Evolutionary conservation across 306 rosid species (phyloP), one percentile per base, ranked within the genome.

Genomic region (Medicago arabica): DNA sequence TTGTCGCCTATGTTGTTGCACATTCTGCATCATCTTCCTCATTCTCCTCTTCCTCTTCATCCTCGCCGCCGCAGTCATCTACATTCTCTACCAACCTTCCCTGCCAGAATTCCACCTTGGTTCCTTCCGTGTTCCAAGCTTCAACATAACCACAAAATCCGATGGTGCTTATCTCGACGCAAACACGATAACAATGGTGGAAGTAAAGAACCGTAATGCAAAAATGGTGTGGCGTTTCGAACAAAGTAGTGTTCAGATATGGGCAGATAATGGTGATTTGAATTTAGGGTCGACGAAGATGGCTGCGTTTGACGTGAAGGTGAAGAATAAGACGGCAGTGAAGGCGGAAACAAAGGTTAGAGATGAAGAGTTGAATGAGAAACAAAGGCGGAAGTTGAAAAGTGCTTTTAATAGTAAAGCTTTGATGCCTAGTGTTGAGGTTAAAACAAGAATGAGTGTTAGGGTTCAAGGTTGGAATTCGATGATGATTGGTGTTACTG

Each of bases 31-130:
- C 68, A n/a, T 85, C 71, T 0, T 87, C 14, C 21, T 94, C 36
- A 0, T 90, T 70, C 36, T 88, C 3, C 3, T 86, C 47, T 21
- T 91, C 75, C 38, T 69, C 16, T 6, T 54, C 14, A 44, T 72
- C 9, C 18, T 86, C 16, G 85, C 86, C 65, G 79, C 75, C 21
- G 91, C 84, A 4, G 9, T 90, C 50, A 77, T 87, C 78, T 92
- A 79, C 93, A 55, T 88, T 65, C 14, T 84, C 61, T 92, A 76
- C 73, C 70, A 86, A 4, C 98, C 97, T 0, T 72, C 74, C 10
- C 75, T 83, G 3, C 98, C 98, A 0, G 74, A 64, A 7, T 86
- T 92, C 76, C 88, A 81, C 65, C 81, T 94, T 2, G 82, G 61
- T 3, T 88, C 96, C 0, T 88, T 88, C 74, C 87, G 85, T 64